Conservation (phyloP, 352 stramenopile species). For the Phytophthora syringae region DNA sequence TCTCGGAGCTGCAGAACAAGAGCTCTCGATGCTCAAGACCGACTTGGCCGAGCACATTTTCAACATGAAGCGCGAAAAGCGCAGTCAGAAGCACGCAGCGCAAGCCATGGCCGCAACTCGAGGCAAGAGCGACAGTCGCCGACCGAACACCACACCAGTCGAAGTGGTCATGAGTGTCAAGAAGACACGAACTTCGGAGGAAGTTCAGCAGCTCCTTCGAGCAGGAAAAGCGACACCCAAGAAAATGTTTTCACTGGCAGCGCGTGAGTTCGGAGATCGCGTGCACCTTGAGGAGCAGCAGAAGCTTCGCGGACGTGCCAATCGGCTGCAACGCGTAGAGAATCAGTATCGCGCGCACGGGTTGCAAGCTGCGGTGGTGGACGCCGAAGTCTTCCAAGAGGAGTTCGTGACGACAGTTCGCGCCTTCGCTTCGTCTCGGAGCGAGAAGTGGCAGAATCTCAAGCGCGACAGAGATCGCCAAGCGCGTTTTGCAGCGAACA, state of each 20-base stretch:
- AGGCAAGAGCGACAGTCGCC: neutral
- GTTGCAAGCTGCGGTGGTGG: constrained; percentile 39
- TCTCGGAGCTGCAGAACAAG: constrained; percentile 50
- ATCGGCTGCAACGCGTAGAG: constrained; percentile 43
- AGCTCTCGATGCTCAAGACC: constrained; percentile 64
- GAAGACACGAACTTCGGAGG: constrained; percentile 21
- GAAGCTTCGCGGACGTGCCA: constrained; percentile 41
- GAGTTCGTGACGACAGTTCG: constrained; percentile 69
- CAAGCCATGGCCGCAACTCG: constrained; percentile 11
- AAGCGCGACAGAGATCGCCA: constrained; percentile 56
- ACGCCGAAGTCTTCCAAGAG: constrained; percentile 59
- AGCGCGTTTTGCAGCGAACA: constrained; percentile 41
- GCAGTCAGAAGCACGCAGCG: constrained; percentile 43
- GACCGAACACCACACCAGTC: constrained; percentile 24
- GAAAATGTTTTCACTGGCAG: constrained; percentile 60
- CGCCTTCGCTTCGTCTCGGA: constrained; percentile 45
- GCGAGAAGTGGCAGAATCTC: constrained; percentile 59
- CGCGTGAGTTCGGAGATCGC: constrained; percentile 55
- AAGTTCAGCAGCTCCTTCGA: constrained; percentile 19
- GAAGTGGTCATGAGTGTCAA: constrained; percentile 4
- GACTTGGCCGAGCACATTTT: constrained; percentile 74
- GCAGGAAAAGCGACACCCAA: constrained; percentile 37
- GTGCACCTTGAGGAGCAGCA: constrained; percentile 43
- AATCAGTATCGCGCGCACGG: constrained; percentile 61
- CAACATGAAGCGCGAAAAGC: constrained; percentile 59